phyloP scores from a whole-genome alignment of 1,284 basidiomycete species.

The Tilletia walkeri region DNA sequence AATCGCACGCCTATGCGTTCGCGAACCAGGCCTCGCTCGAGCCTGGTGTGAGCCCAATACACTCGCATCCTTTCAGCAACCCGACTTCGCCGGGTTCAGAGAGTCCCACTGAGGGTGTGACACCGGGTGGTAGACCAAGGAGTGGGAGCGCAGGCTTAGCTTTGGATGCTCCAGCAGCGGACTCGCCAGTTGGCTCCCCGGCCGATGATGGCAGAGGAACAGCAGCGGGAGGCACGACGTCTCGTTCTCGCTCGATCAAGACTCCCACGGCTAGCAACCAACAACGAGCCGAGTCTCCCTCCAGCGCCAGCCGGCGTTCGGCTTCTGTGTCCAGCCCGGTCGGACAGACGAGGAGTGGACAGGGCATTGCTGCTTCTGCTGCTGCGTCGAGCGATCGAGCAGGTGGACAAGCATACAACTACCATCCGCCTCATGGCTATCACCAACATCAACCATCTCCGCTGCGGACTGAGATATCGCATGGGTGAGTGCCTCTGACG shows the following conservation, averaged over 20 bases:
- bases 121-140: background rate
- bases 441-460: slow-evolving; percentile 1
- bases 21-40: slow-evolving; percentile 13
- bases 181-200: background rate
- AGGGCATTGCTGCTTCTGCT: background rate
- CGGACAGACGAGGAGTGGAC: background rate
- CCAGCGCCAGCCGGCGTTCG: background rate
- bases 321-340: background rate
- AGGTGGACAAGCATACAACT: no score
- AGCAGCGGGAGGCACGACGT: background rate
- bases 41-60: background rate
- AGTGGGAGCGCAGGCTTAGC: background rate
- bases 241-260: slow-evolving; percentile 7
- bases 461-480: background rate
- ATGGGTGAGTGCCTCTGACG: background rate
- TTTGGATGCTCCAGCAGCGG: background rate
- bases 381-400: no score
- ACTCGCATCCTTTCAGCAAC: slow-evolving; percentile 5
- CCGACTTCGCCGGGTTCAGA: slow-evolving; percentile 2
- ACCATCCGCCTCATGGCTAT: no score
- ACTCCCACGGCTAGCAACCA: background rate
- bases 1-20: slow-evolving; percentile 14
- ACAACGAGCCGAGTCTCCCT: background rate
- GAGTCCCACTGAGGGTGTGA: background rate
- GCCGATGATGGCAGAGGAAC: background rate